Evolutionary conservation across 2,329 filamentous ascomycete species (phyloP), one percentile per base, ranked within the genome.

Genomic region (Stenocarpella maydis): DNA sequence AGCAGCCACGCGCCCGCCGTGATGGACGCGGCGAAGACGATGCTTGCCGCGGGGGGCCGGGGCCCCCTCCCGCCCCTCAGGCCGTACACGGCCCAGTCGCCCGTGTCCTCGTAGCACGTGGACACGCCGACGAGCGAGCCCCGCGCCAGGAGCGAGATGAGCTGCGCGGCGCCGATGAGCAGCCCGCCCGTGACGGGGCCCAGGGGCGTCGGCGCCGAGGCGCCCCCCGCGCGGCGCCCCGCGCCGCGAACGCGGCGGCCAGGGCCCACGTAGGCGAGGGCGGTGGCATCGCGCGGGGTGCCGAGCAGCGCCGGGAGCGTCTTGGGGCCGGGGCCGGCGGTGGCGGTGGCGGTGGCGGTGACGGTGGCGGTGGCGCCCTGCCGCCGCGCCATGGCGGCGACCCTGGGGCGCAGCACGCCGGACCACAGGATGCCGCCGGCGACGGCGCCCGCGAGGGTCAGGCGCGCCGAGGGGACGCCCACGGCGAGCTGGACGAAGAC

Each of bases 41-140:
- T 79, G 66, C 84, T 82, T 37, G 77, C 80, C 28, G 81, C 79
- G 17, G 73, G 76, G 19, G 78, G 80, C 65, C 75, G 75, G 9
- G 70, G 70, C 65, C 69, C 68, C 55, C 69, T 61, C 21, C 75
- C 76, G 21, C 80, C 78, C 12, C 77, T 72, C 53, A 79, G 64
- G 2, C 83, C 50, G 75, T 82, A 82, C 80, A 83, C 85, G 71
- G 90, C 81, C 72, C 84, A 82, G 66, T 84, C 83, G 10, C 88
- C 89, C 6, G 86, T 72, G 73, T 91, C 88, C 74, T 91, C 88
- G 73, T 88, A 92, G 0, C 85, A 86, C 1, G 82, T 82, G 3
- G 89, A 91, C 2, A 89, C 85, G 7, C 90, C 90, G 4, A 92
- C 76, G 69, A 90, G 82, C 49, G 82, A 80, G 26, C 82, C 82